Base-by-base conservation (phyloP, 495 filamentous ascomycete genomes). In the Durotheca rogersii region DNA sequence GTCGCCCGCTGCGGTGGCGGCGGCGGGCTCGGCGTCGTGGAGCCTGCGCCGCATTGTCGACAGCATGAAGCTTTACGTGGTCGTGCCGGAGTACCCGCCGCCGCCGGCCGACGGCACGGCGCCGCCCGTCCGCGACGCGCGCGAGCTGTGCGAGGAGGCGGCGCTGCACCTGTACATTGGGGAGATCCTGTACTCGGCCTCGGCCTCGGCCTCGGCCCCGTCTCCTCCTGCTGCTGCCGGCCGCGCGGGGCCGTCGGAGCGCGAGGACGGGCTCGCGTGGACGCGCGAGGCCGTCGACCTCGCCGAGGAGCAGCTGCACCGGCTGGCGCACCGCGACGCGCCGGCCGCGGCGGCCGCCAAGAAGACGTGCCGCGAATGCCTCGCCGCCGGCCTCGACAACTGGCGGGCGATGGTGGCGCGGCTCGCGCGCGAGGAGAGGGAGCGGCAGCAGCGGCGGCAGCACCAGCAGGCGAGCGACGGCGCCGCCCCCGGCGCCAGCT, bases 101-200 rank as follows among this genome's bases (percentile, higher is more conserved):
- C 76, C 84, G 0, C 82, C 80, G 0, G 69, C 76, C 6, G 81
- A 85, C 19, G 90, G 89, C 20, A 77, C 86, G 35, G 66, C 77
- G 11, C 77, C 85, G 0, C 82, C 88, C 0, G 42, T 74, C 2
- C 83, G 86, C 25, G 77, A 79, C 21, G 46, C 76, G 0, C 69
- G 71, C 18, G 82, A 86, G 41, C 68, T 76, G 20, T 96, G 93
- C 74, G 86, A 89, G 40, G 89, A 95, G 65, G 90, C 89, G 2
- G 87, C 79, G 4, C 69, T 96, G 2, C 87, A 90, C 82, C 78
- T 86, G 14, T 89, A 95, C 67, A 90, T 98, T 47, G 94, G 92
- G 44, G 93, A 98, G 72, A 90, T 97, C 51, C 68, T 98, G 37
- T 97, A 86, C 71, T 27, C 23, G 23, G 9, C 4, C 9, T 9